These are phyloP conservation scores for Pleurotus ostreatus DNA, from an alignment of 768 basidiomycete species.

Conservation along the genomic window DNA sequence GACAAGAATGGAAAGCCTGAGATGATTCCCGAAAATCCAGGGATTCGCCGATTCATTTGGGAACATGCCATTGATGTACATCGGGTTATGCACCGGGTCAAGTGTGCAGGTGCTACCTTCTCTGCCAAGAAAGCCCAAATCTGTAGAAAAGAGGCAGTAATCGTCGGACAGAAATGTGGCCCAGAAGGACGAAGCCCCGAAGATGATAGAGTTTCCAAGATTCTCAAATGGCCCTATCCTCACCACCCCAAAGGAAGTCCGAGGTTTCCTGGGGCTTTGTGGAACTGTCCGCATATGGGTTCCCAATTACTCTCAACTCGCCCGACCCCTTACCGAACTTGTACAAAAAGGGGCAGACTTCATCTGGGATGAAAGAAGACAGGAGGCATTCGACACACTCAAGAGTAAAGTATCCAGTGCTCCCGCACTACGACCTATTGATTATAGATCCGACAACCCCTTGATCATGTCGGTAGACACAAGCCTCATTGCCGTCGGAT, in stretches of 20 bases:
- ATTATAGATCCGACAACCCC: conserved; percentile 20
- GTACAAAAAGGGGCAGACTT: conserved; percentile 17
- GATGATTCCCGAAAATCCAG: conserved; percentile 14
- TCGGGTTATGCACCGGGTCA: conserved; percentile 21
- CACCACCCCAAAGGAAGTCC: conserved; percentile 14
- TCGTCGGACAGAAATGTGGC: conserved; percentile 29
- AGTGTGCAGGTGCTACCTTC: conserved; percentile 25
- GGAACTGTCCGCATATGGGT: conserved; percentile 21
- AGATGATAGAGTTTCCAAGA: conserved; percentile 18
- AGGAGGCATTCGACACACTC: conserved; percentile 18
- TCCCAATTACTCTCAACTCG: conserved; percentile 11
- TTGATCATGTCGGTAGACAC: conserved; percentile 29
- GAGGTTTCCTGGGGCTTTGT: conserved; percentile 20
- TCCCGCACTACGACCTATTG: conserved; percentile 23
- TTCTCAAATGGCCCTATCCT: conserved; percentile 20
- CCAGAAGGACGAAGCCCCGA: conserved; percentile 26
- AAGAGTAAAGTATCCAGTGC: conserved; percentile 6
- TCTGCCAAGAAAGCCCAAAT: conserved; percentile 25
- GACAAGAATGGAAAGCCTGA: conserved; percentile 14
- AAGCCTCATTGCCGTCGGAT: conserved; percentile 21
- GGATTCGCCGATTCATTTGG: conserved; percentile 28
- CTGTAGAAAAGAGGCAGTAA: conserved; percentile 15
- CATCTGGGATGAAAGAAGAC: conserved; percentile 16
- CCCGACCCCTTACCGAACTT: conserved; percentile 16
- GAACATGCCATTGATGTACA: conserved; percentile 28